These are phyloP conservation scores for Graphilbum fragrans DNA, from an alignment of 2,329 filamentous ascomycete genomes.

Conservation along the genomic window DNA sequence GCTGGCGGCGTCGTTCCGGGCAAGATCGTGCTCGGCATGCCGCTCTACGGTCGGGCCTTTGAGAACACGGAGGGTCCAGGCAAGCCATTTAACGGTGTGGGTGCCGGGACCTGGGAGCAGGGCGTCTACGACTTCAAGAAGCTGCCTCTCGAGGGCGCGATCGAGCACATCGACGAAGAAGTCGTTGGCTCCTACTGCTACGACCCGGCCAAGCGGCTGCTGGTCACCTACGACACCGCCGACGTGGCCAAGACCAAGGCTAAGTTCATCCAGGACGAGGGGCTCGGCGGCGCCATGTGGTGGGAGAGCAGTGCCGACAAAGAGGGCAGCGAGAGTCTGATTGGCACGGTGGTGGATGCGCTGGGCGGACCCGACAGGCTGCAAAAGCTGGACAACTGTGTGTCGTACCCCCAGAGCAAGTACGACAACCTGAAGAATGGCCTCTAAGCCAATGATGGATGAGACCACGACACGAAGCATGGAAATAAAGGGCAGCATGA, in stretches of 20 bases:
- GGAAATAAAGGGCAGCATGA: too few relatives aligned
- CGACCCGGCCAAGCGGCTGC: constrained; percentile 43
- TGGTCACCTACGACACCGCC: constrained; percentile 73
- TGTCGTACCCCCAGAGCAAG: constrained; percentile 52
- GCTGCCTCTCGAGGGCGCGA: constrained; percentile 56
- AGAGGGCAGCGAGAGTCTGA: constrained; percentile 52
- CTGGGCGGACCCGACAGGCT: constrained; percentile 42
- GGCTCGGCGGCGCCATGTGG: constrained; percentile 90
- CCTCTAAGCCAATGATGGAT: not conserved
- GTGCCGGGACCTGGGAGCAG: constrained; percentile 71
- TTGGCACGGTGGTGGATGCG: constrained; percentile 46
- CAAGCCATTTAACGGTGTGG: constrained; percentile 55
- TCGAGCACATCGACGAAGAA: constrained; percentile 50
- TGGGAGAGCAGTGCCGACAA: constrained; percentile 84
- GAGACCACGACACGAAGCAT: too few relatives aligned
- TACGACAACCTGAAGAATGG: constrained; percentile 53
- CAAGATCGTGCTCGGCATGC: constrained; percentile 86
- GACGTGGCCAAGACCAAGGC: constrained; percentile 58
- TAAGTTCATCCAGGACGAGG: constrained; percentile 51
- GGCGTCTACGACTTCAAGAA: constrained; percentile 85
- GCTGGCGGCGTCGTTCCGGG: constrained; percentile 46
- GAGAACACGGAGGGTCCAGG: constrained; percentile 66
- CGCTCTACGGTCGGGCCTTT: constrained; percentile 82
- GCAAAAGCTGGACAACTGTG: constrained; percentile 42
- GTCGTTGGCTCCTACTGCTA: constrained; percentile 69